Evolutionary conservation across 2,329 filamentous ascomycete species (phyloP).

Genomic region (Corynespora cassiicola): DNA sequence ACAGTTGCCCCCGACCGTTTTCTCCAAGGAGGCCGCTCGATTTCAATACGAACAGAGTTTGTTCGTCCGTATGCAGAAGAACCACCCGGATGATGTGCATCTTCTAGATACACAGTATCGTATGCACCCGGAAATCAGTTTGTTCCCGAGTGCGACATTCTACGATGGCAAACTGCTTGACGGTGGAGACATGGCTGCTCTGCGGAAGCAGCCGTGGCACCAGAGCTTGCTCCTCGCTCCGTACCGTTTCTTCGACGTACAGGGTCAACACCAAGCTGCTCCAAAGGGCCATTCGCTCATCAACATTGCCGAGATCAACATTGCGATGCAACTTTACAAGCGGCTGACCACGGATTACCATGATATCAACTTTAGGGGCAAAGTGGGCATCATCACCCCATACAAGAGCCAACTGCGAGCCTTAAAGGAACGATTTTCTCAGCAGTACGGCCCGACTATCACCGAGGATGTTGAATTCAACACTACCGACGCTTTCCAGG

Average conservation of each 20-base stretch:
- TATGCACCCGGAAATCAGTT: conserved; percentile 97
- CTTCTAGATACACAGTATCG: conserved; percentile 97
- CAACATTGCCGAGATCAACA: conserved; percentile 84
- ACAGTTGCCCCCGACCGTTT: conserved; percentile 92
- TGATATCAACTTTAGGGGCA: conserved; percentile 74
- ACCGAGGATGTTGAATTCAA: conserved; percentile 91
- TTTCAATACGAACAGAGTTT: conserved; percentile 98
- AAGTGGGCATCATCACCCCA: conserved; percentile 96
- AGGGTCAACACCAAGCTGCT: conserved; percentile 84
- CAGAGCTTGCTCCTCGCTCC: conserved; percentile 80
- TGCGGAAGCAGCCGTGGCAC: conserved; percentile 87
- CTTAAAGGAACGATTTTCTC: conserved; percentile 76
- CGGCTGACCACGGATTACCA: conserved; percentile 76
- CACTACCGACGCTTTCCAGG: conserved; percentile 97
- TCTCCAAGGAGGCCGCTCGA: conserved; percentile 88
- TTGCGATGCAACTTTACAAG: conserved; percentile 84
- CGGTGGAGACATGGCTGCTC: conserved; percentile 78
- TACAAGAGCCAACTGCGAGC: conserved; percentile 93
- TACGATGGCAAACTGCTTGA: conserved; percentile 89
- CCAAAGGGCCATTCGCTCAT: conserved; percentile 86
- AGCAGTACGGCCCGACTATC: conserved; percentile 76
- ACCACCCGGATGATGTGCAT: conserved; percentile 86
- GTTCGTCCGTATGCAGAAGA: conserved; percentile 97
- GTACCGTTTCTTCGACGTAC: conserved; percentile 96
- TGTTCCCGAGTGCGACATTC: conserved; percentile 88